Evolutionary conservation across 2,329 filamentous ascomycete genomes (phyloP), one percentile per base, ranked within the genome.

Genomic region (Blastomyces silverae): DNA sequence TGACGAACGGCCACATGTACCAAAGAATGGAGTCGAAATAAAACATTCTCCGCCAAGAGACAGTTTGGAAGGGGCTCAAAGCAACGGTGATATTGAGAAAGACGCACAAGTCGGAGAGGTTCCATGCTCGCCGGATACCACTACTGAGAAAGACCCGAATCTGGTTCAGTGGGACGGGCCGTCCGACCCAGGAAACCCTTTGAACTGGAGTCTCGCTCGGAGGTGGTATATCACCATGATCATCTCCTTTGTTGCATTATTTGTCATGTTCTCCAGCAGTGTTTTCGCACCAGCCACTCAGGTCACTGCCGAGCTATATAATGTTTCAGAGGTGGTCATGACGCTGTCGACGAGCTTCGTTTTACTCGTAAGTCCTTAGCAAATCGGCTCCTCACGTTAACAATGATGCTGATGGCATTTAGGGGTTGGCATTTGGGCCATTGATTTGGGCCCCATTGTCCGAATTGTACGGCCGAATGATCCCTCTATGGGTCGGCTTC

Each of bases 311-410:
- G 65, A 73, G 55, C 64, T 80, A 60, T 85, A 79, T 65, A 69
- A 72, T 25, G 81, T 84, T 0, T 78, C 79, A 0, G 72, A 70
- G 0, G 79, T 83, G 63, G 80, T 83, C 3, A 82, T 81, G 67
- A 77, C 79, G 0, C 70, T 85, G 10, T 81, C 79, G 0, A 82
- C 80, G 0, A 79, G 79, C 28, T 72, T 84, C 1, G 81, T 82
- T 58, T 77, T 85, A 13, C 70, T 83, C 44, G 67, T 67, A 46
- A 8, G 44, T 22, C 2, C 15, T 17, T 66, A 50, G 52, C 72
- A 70, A 20, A 57, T 7, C 3, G 25, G 25, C 28, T 17, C 13
- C 50, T 11, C 50, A 46, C 15, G 4, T 53, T 53, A 20, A 3
- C 50, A 53, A 20, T 31, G 50, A 71, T 68, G 63, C 65, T 22